Conservation (phyloP, 495 filamentous ascomycete genomes). For the Parathielavia hyrcaniae region DNA sequence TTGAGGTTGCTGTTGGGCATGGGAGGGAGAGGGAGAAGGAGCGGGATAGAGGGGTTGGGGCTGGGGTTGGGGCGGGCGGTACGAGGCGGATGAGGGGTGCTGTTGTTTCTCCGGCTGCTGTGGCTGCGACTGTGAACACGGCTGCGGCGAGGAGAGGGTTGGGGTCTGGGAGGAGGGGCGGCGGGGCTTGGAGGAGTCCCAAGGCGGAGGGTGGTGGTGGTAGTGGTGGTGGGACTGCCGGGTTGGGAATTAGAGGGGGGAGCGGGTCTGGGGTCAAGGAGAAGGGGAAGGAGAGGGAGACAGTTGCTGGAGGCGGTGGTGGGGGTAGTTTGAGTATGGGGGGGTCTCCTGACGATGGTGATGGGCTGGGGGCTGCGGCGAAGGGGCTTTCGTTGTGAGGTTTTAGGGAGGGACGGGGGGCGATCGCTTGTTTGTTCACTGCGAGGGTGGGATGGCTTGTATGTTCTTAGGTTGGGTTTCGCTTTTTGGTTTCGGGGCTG, state of each 20-base stretch:
- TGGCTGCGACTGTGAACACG: not conserved
- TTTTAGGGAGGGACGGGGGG: not conserved
- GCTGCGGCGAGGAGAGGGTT: not conserved
- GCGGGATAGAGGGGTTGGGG: not conserved
- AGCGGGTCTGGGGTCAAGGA: not conserved
- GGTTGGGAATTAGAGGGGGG: not conserved
- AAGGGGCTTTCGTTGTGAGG: constrained; percentile 32
- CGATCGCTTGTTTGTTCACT: not conserved
- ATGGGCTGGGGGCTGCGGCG: constrained; percentile 15
- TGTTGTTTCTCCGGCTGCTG: no score
- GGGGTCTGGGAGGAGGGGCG: not conserved
- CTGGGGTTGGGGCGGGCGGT: constrained; percentile 17
- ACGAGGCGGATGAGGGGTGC: not conserved
- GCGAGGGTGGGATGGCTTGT: not conserved
- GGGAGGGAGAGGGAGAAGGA: not conserved
- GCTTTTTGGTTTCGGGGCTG: constrained; percentile 5
- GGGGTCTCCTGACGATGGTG: constrained; percentile 13
- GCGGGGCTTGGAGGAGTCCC: constrained; percentile 5
- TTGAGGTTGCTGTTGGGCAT: constrained; percentile 17
- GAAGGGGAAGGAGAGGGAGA: constrained; percentile 12
- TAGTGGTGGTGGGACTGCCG: not conserved
- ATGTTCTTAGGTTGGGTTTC: not conserved
- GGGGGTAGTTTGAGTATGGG: not conserved
- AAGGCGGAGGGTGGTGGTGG: not conserved
- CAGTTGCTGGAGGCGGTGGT: not conserved